Conservation (phyloP, 2,329 filamentous ascomycete genomes). For the Microsporum canis region DNA sequence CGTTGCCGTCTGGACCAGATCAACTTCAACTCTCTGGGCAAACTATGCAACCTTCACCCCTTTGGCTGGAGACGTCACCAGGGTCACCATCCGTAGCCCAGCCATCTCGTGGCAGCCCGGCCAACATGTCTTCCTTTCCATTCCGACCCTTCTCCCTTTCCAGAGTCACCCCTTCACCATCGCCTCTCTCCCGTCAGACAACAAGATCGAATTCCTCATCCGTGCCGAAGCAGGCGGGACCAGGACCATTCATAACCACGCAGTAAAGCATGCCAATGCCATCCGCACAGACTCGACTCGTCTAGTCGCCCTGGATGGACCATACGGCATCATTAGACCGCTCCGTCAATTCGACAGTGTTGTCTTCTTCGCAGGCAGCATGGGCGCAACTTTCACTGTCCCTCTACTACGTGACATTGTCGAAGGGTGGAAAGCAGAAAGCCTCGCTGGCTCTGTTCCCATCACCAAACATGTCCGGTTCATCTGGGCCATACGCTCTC, state of each 20-base stretch:
- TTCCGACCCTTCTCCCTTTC: conserved; percentile 44
- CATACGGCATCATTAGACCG: conserved; percentile 42
- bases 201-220: conserved; percentile 46
- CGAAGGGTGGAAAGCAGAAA: conserved; percentile 26
- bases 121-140: conserved; percentile 53
- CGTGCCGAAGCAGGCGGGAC: conserved; percentile 45
- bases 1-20: conserved; percentile 30
- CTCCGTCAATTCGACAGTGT: conserved; percentile 51
- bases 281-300: conserved; percentile 12
- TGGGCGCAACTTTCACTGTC: conserved; percentile 48
- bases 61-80: conserved; percentile 45
- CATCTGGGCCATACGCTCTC: conserved; percentile 49
- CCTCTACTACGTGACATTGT: conserved; percentile 48
- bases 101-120: conserved; percentile 50
- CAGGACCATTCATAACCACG: conserved; percentile 40
- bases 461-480: conserved; percentile 42
- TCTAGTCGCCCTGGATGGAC: conserved; percentile 43
- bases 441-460: background rate
- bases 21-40: conserved; percentile 20
- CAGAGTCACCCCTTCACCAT: conserved; percentile 57
- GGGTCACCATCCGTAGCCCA: conserved; percentile 45
- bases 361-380: conserved; percentile 48
- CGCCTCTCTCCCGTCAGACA: conserved; percentile 44
- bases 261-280: conserved; percentile 30
- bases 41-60: conserved; percentile 38